Base-by-base conservation (phyloP, 1,284 basidiomycete species). In the Ganoderma resinaceum region DNA sequence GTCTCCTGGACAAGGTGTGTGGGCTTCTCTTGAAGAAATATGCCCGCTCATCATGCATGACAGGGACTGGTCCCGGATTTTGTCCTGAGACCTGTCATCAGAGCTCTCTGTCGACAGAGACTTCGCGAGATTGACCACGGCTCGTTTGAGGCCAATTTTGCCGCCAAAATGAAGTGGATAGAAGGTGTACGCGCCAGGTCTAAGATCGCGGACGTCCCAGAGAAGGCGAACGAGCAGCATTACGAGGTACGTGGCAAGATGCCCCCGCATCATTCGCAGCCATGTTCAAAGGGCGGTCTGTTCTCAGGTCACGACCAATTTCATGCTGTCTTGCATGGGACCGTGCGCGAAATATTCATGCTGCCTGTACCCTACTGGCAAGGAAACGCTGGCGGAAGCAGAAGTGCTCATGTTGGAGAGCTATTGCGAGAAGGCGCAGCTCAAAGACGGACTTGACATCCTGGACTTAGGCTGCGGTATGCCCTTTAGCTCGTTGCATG, bases 201-300 rank as follows among this genome's bases (percentile, higher is more conserved):
- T 14, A 83, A 84, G 29, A 93, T 94, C 67, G 91, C 92, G 2
- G 90, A 90, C 72, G 82, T 89, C 18, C 86, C 90, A 8, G 86
- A 89, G 42, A 91, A 91, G 75, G 92, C 92, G 40, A 94, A 95
- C 74, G 87, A 92, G 74, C 92, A 94, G 78, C 92, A 94, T 75
- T 94, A 94, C 76, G 91, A 94, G 81, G 90, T 90, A 67, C 68
- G 80, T 66, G 14, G 37, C 58, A 60, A 40, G 37, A 26, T 7
- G 16, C 2, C 58, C 2, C 26, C 12, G 26, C 37, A 29, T 18
- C 16, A 4, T 26, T 11, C 20, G 23, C 6, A 38, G 23, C 2
- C 23, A 18, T 38, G 7, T 38, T 40, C 12, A 29, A 3, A 60
- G 37, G 20, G 6, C 20, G 23, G n/a, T 29, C 8, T 37, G 16